Conservation (phyloP, 352 stramenopile genomes). For the Phytopythium mirpurense region DNA sequence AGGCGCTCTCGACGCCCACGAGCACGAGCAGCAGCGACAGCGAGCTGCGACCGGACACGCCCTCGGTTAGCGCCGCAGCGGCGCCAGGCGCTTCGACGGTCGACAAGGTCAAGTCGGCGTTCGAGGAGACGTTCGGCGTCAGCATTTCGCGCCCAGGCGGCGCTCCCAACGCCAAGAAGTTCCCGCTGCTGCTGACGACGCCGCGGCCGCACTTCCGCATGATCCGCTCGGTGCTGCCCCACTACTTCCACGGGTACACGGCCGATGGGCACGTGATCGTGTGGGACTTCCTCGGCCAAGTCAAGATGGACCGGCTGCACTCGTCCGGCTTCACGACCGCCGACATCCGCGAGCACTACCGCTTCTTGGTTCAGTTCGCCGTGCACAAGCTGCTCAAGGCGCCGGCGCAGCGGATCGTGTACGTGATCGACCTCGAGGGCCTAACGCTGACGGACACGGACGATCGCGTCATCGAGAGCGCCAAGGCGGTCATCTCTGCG, state of each 20-base stretch:
- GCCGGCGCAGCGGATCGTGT: constrained; percentile 60
- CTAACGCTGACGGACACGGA: constrained; percentile 66
- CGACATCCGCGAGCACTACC: constrained; percentile 69
- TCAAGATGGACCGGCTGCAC: constrained; percentile 72
- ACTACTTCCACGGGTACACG: constrained; percentile 77
- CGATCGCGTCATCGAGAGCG: constrained; percentile 60
- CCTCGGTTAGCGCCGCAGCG: neutral
- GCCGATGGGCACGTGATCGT: constrained; percentile 59
- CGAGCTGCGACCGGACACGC: constrained; percentile 3
- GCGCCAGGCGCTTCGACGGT: constrained; percentile 29
- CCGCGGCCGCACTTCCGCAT: constrained; percentile 68
- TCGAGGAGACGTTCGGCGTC: constrained; percentile 66
- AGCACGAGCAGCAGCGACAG: constrained; percentile 27
- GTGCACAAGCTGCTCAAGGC: constrained; percentile 61
- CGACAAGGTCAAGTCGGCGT: constrained; percentile 56
- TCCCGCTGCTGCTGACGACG: constrained; percentile 25
- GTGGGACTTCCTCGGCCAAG: constrained; percentile 74
- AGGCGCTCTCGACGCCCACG: constrained; percentile 11
- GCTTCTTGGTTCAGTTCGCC: constrained; percentile 73
- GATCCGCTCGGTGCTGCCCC: constrained; percentile 63
- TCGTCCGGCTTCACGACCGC: constrained; percentile 63
- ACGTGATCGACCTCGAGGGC: constrained; percentile 74
- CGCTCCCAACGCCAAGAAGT: constrained; percentile 14
- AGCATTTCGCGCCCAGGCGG: constrained; percentile 30
- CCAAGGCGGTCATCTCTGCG: constrained; percentile 41